Conservation (phyloP, 2,329 filamentous ascomycete species). For the Zymoseptoria tritici region DNA sequence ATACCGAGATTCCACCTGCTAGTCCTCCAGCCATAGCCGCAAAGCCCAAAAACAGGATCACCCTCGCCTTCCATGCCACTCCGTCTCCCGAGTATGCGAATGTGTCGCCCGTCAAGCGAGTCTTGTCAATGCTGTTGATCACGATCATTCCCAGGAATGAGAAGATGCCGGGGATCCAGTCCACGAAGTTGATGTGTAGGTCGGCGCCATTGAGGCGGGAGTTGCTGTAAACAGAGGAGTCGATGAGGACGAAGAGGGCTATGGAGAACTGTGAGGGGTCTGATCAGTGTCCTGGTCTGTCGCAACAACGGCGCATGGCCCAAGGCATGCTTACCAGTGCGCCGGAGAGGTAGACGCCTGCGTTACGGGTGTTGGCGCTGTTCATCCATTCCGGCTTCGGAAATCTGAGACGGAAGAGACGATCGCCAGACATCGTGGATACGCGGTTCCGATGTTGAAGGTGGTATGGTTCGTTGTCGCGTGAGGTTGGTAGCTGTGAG, state of each 20-base stretch:
- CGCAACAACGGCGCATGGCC: neutral
- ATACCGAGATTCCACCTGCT: constrained; percentile 58
- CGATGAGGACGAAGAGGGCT: constrained; percentile 63
- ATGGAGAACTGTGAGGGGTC: constrained; percentile 51
- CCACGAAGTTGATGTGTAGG: constrained; percentile 59
- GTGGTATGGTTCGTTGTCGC: constrained; percentile 2
- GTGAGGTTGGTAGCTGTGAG: constrained; percentile 1
- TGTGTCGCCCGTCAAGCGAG: constrained; percentile 54
- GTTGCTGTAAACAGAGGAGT: constrained; percentile 57
- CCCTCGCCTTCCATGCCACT: constrained; percentile 62
- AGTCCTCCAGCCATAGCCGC: constrained; percentile 61
- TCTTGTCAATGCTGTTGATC: constrained; percentile 66
- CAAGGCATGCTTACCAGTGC: constrained; percentile 47
- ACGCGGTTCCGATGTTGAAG: neutral
- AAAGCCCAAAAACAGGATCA: constrained; percentile 63
- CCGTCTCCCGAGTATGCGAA: constrained; percentile 57
- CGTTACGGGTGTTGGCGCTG: constrained; percentile 54
- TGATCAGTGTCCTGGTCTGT: neutral
- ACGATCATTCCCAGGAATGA: constrained; percentile 63
- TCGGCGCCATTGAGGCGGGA: constrained; percentile 53
- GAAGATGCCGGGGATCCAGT: constrained; percentile 67
- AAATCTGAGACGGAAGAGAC: constrained; percentile 62
- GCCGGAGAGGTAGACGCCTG: constrained; percentile 59
- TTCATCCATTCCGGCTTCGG: constrained; percentile 61
- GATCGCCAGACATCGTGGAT: constrained; percentile 28